These are phyloP conservation scores for Aspergillus sp. DNA, from an alignment of 2,329 filamentous ascomycete species.

Conservation along the genomic window DNA sequence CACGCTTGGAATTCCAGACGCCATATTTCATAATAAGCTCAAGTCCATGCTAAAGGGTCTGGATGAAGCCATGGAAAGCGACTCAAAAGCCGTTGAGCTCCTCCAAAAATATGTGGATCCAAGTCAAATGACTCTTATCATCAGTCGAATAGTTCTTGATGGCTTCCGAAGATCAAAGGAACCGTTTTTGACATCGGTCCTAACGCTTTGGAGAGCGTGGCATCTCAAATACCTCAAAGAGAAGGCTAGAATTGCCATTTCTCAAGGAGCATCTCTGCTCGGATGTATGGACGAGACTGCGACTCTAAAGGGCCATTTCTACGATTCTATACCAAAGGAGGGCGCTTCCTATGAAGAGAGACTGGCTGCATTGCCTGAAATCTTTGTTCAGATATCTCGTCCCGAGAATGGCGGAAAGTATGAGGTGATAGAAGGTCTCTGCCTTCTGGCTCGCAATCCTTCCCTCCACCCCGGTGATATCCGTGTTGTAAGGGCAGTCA, in stretches of 20 bases:
- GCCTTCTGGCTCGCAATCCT: slow-evolving; percentile 84
- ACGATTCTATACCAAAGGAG: slow-evolving; percentile 35
- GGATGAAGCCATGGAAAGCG: slow-evolving; percentile 63
- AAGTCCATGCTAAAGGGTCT: slow-evolving; percentile 63
- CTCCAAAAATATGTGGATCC: slow-evolving; percentile 76
- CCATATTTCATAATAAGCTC: slow-evolving; percentile 65
- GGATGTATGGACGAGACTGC: slow-evolving; percentile 84
- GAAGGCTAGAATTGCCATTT: slow-evolving; percentile 78
- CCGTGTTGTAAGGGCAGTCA: slow-evolving; percentile 77
- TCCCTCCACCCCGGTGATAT: slow-evolving; percentile 92
- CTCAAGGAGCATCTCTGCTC: slow-evolving; percentile 79
- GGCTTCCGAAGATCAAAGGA: slow-evolving; percentile 73
- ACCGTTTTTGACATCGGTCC: slow-evolving; percentile 74
- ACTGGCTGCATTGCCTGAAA: slow-evolving; percentile 64
- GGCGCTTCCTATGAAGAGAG: slow-evolving; percentile 37
- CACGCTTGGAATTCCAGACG: slow-evolving; percentile 64
- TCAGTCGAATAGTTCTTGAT: slow-evolving; percentile 71
- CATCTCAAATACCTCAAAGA: slow-evolving; percentile 86
- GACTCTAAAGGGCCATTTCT: slow-evolving; percentile 66
- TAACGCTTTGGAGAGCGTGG: slow-evolving; percentile 85
- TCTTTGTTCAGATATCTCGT: slow-evolving; percentile 78
- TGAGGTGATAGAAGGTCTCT: slow-evolving; percentile 67
- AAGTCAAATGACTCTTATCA: slow-evolving; percentile 69
- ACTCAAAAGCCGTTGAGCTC: slow-evolving; percentile 59
- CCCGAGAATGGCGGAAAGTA: slow-evolving; percentile 51